Conservation (phyloP, 176 grass and related monocot species). For the Phoenix dactylifera region DNA sequence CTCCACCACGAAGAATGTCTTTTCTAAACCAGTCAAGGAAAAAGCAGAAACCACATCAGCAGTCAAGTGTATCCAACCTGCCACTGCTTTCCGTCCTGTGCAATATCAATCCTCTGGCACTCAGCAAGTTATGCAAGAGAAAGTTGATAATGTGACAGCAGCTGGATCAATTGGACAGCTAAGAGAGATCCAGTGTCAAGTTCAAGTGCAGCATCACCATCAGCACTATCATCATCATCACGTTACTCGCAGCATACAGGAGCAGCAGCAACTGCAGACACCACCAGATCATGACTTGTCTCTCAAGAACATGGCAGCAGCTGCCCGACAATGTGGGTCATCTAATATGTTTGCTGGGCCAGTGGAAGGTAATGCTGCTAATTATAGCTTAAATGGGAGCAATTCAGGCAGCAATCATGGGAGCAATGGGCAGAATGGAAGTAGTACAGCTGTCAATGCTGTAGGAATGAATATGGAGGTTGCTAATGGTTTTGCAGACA, state of each 20-base stretch:
- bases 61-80: slow-evolving; percentile 38
- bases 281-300: slow-evolving; percentile 2
- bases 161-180: slow-evolving; percentile 18
- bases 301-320: slow-evolving; percentile 22
- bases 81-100: slow-evolving; percentile 63
- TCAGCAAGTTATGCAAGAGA: slow-evolving; percentile 23
- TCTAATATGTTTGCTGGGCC: slow-evolving; percentile 32
- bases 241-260: slow-evolving; percentile 16
- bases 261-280: slow-evolving; percentile 10
- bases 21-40: slow-evolving; percentile 41
- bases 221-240: slow-evolving; percentile 38
- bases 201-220: slow-evolving; percentile 34
- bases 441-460: slow-evolving; percentile 28
- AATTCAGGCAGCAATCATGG: slow-evolving; percentile 70
- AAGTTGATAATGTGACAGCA: slow-evolving; percentile 18
- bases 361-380: slow-evolving; percentile 59
- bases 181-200: slow-evolving; percentile 37
- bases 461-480: slow-evolving; percentile 43
- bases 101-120: slow-evolving; percentile 29
- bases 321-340: slow-evolving; percentile 31
- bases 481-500: slow-evolving; percentile 26
- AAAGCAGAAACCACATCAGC: slow-evolving; percentile 37
- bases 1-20: slow-evolving; percentile 65
- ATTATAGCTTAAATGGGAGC: slow-evolving; percentile 51
- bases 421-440: slow-evolving; percentile 54